Evolutionary conservation across 2,329 filamentous ascomycete genomes (phyloP).

Genomic region (Xylogone sp.): DNA sequence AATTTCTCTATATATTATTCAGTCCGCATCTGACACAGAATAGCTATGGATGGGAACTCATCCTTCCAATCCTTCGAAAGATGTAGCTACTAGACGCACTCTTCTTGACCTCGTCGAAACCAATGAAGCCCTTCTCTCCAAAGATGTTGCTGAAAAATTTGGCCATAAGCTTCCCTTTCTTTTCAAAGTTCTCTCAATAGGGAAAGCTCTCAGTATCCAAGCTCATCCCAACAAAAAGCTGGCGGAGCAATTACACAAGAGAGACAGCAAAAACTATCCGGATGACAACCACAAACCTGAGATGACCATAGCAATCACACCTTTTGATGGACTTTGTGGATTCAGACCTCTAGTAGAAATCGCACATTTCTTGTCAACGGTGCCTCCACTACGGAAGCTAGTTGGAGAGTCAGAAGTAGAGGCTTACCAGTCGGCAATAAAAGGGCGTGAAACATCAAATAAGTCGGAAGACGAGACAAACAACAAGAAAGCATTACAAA

Average conservation of each 20-base stretch:
- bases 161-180: slow-evolving; percentile 85
- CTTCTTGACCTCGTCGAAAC: slow-evolving; percentile 84
- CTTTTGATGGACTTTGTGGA: slow-evolving; percentile 93
- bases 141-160: slow-evolving; percentile 70
- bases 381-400: slow-evolving; percentile 61
- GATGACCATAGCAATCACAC: slow-evolving; percentile 97
- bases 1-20: slow-evolving; percentile 54
- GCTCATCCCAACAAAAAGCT: slow-evolving; percentile 95
- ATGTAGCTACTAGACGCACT: slow-evolving; percentile 76
- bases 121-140: slow-evolving; percentile 78
- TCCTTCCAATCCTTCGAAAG: slow-evolving; percentile 90
- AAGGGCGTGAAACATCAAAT: slow-evolving; percentile 46
- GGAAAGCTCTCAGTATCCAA: slow-evolving; percentile 94
- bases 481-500: slow-evolving; percentile 13
- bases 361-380: slow-evolving; percentile 65
- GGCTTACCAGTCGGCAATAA: slow-evolving; percentile 48
- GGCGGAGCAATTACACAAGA: slow-evolving; percentile 80
- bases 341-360: slow-evolving; percentile 89
- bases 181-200: slow-evolving; percentile 96
- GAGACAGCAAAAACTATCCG: slow-evolving; percentile 90
- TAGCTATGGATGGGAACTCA: slow-evolving; percentile 99
- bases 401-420: slow-evolving; percentile 62
- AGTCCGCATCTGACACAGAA: slow-evolving; percentile 10
- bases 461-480: slow-evolving; percentile 37
- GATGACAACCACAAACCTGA: slow-evolving; percentile 99